A percentile compares a stretch with the other conserved stretches of the same genome.
Evolutionary conservation across 257 asterid species (phyloP).

Genomic region (Plantago elongata): DNA sequence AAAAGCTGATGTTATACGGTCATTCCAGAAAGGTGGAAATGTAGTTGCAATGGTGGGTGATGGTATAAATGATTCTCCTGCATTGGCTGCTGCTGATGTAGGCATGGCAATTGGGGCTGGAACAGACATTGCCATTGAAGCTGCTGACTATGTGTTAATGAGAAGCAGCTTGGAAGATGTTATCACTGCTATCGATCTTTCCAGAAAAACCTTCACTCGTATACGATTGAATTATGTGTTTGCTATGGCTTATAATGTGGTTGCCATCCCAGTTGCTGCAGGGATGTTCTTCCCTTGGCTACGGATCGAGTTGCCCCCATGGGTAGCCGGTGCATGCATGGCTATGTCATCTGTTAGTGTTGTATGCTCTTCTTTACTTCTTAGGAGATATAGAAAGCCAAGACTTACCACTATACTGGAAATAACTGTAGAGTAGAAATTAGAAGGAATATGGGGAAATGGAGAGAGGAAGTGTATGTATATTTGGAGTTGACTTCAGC

Average conservation of each 20-base stretch:
- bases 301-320: constrained; percentile 71
- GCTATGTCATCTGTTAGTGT: constrained; percentile 93
- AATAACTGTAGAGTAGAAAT: constrained; percentile 68
- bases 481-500: neutral
- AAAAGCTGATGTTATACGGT: constrained; percentile 79
- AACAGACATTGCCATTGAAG: constrained; percentile 95
- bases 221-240: constrained; percentile 74
- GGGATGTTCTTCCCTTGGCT: constrained; percentile 77
- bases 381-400: constrained; percentile 81
- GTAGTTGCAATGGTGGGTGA: constrained; percentile 99
- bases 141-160: constrained; percentile 94
- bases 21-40: constrained; percentile 73
- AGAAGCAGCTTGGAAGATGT: constrained; percentile 91
- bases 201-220: constrained; percentile 77
- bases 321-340: constrained; percentile 99
- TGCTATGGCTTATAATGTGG: constrained; percentile 82
- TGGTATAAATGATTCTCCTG: constrained; percentile 97
- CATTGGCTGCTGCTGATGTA: constrained; percentile 95
- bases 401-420: constrained; percentile 83
- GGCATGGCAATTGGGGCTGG: constrained; percentile 99
- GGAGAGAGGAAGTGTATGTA: constrained; percentile 5
- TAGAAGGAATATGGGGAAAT: neutral
- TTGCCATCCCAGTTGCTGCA: constrained; percentile 89
- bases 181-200: constrained; percentile 90
- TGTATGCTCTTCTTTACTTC: constrained; percentile 91